Evolutionary conservation across 352 stramenopile genomes (phyloP), one percentile per base, ranked within the genome.

Genomic region (Phytophthora megakarya): DNA sequence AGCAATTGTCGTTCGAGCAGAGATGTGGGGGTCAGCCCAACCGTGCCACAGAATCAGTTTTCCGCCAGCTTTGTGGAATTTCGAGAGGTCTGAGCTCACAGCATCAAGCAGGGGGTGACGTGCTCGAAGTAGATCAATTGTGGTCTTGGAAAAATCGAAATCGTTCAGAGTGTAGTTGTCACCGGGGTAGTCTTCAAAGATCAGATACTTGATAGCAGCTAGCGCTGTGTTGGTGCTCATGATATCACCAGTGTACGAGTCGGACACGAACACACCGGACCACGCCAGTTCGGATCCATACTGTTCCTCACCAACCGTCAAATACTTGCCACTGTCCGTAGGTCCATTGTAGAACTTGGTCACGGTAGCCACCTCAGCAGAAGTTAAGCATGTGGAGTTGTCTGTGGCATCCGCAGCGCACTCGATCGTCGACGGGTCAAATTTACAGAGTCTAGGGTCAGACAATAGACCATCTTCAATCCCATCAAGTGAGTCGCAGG

Each of bases 11-110:
- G 71, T 77, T 46, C 68, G 75, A 7, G 75, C 65, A n/a, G 75
- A 78, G 45, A 83, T 83, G 44, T 80, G 75, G 12, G 73, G 75
- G 56, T 83, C 72, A 10, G 75, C 60, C 72, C 75, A 83, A 19
- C 75, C 72, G 48, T 83, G 75, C 68, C 71, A 67, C 26, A 83
- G 49, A 49, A 83, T 80, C 25, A 83, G 63, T 42, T 83, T 83
- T 16, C 69, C 72, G 0, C 75, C 75, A 35, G 68, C 65, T 16
- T 40, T 38, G 45, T 76, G 60, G 62, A 80, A 83, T 8, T 59
- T 46, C 1, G 74, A 68, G 35, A 82, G 67, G 43, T 82, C 61
- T 0, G 71, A 56, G 45, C 61, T 83, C 10, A 79, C 70, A 1
- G 75, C 69, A 19, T 80, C 72, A 1, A 83, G 65, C 3, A 83